phyloP scores from a whole-genome alignment of 2,329 filamentous ascomycete species.

The Diaporthe destruens region DNA sequence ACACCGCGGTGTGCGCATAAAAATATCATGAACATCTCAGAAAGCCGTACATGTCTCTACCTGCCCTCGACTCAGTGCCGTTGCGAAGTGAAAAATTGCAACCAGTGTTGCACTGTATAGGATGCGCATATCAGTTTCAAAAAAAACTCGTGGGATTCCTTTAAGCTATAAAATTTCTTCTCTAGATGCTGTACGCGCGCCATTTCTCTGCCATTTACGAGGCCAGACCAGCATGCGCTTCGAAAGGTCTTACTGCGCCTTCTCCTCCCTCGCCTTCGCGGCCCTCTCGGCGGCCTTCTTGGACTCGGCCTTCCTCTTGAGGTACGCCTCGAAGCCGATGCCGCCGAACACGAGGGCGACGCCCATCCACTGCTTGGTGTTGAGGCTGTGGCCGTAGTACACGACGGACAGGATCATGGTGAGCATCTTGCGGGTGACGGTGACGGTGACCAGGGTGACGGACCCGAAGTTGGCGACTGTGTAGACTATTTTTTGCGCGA shows the following conservation, averaged over 20 bases:
- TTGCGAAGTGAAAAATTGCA: not conserved
- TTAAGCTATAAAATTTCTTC: not conserved
- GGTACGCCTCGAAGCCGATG: conserved; percentile 88
- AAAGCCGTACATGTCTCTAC: conserved; percentile 28
- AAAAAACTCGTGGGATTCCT: not conserved
- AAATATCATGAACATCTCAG: conserved; percentile 31
- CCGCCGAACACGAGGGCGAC: conserved; percentile 95
- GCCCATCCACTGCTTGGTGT: conserved; percentile 91
- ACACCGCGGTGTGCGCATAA: conserved; percentile 36
- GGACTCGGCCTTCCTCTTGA: conserved; percentile 85
- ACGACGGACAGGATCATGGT: conserved; percentile 98
- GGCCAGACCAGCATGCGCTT: not conserved
- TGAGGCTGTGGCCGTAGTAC: conserved; percentile 91
- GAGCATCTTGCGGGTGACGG: conserved; percentile 98
- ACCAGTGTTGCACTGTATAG: not conserved
- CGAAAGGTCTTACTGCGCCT: not conserved
- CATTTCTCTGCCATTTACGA: not conserved
- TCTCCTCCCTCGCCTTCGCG: conserved; percentile 49
- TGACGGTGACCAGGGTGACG: conserved; percentile 93
- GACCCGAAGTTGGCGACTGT: conserved; percentile 93
- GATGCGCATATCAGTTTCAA: not conserved
- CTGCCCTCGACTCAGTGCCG: not conserved
- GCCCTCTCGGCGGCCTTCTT: conserved; percentile 76
- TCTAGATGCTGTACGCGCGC: not conserved
- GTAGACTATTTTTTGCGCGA: conserved; percentile 69